These are phyloP conservation scores for Geotrichum siamense DNA, from an alignment of 1,139 yeast genomes.

Conservation along the genomic window DNA sequence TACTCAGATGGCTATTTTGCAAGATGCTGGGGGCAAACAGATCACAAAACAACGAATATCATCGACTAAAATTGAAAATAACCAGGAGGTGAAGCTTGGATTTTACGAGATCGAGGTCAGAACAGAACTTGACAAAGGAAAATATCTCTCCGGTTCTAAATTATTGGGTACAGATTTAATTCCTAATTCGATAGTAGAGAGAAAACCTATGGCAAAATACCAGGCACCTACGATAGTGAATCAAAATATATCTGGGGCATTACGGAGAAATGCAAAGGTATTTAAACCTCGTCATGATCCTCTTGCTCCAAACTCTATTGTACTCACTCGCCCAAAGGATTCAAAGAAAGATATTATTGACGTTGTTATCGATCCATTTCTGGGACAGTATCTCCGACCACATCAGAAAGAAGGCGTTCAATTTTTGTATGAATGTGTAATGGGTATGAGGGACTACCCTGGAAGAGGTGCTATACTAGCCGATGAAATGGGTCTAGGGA, in stretches of 20 bases:
- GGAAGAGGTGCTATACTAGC: constrained; percentile 80
- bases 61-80: constrained; percentile 23
- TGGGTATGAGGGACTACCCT: constrained; percentile 51
- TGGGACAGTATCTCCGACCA: constrained; percentile 54
- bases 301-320: constrained; percentile 37
- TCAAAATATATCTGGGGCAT: constrained; percentile 10
- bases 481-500: constrained; percentile 97
- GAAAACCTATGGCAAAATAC: background rate
- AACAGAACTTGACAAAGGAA: constrained; percentile 24
- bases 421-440: constrained; percentile 74
- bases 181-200: background rate
- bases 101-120: constrained; percentile 51
- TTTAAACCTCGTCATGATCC: constrained; percentile 40
- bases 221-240: constrained; percentile 8
- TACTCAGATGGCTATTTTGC: constrained; percentile 20
- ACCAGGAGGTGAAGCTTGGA: constrained; percentile 44
- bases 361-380: constrained; percentile 63
- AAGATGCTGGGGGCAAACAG: constrained; percentile 26
- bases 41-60: constrained; percentile 10
- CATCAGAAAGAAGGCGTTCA: constrained; percentile 82
- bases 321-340: constrained; percentile 38
- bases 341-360: constrained; percentile 34
- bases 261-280: constrained; percentile 5
- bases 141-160: constrained; percentile 22
- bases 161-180: constrained; percentile 8